Base-by-base conservation (phyloP, 192 early-diverging fungal species). In the Podila clonocystis region DNA sequence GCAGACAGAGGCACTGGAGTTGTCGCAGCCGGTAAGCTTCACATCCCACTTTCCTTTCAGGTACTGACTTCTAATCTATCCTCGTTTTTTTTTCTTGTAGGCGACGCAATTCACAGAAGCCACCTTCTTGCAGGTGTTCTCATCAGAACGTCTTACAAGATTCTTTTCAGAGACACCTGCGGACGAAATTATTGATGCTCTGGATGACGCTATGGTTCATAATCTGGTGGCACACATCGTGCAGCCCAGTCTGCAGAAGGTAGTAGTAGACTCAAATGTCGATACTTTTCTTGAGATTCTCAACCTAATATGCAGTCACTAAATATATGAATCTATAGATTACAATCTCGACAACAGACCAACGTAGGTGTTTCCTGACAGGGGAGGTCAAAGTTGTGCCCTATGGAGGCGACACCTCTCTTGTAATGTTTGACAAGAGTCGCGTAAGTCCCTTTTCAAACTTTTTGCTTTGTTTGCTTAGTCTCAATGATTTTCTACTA, bases 351-450 rank as follows among this genome's bases (percentile, higher is more conserved):
- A 91, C 91, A 1, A 90, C 92, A n/a, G 91, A 93, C 75, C 85
- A 83, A 57, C 68, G 91, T 26, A 85, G 89, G 60, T 91, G 91
- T 72, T 90, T 88, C 26, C 65, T 93, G 50, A 82, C 88, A 45
- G 92, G 92, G 20, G 87, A 88, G 24, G 82, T 93, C 19, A 68
- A 71, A 12, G 85, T 93, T 12, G 90, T 90, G 49, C 84, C 84
- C 9, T 79, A 85, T 20, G 73, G 72, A 9, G 58, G 68, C 3
- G 73, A 80, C 13, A 29, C 84, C 50, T 73, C 84, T 22, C 68
- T 93, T 7, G 90, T 92, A 15, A 83, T 76, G 31, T 93, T 93
- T 85, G 73, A 82, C 33, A 92, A 91, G 61, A 87, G 84, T 70
- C 86, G 90, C 72, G 88, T 90, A 86, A 55, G 67, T 64, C 5